Base-by-base conservation (phyloP, 148 eudicot genomes). In the Spergularia marina region DNA sequence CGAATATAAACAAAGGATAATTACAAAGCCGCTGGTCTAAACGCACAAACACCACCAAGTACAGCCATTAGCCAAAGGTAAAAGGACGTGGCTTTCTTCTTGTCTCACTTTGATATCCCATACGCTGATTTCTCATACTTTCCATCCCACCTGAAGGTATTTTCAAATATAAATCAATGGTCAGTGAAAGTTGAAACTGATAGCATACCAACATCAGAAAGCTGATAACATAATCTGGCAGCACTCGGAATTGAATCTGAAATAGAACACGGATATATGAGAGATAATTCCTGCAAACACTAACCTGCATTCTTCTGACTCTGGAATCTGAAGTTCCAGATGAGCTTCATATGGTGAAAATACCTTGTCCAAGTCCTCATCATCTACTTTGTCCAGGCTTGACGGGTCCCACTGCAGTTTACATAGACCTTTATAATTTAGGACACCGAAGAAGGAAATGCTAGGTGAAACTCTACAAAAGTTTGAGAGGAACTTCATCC, bases 351-450 rank as follows among this genome's bases (percentile, higher is more conserved):
- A 96, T 65, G 90, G 91, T 69, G 86, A 74, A 76, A 92, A 96
- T 6, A 92, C 87, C 60, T 76, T 77, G 84, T 92, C 82, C 54
- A 96, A 8, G 67, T 85, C 83, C 74, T 86, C 83, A 17, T 71
- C 80, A 3, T 84, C 81, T 58, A 91, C 99, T 76, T 87, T 84
- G 18, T 91, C 91, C 2, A 96, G 90, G 76, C 89, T 85, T 52
- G 85, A 51, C 6, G 97, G 99, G n/a, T 96, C 91, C 96, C 97
- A 96, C 99, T 96, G 86, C 74, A 77, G 72, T 64, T 49, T 30
- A 16, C 23, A 66, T 34, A 56, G n/a, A 76, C 18, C 55, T 4
- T 30, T 41, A 8, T 0, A 49, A 9, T 52, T 49, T 56, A 76
- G 52, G 65, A 30, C 53, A 70, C 76, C 13, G 41, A 14, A 52